These are phyloP conservation scores for Isoetes engelmannii DNA, from an alignment of 83 land plant species.

Conservation along the genomic window DNA sequence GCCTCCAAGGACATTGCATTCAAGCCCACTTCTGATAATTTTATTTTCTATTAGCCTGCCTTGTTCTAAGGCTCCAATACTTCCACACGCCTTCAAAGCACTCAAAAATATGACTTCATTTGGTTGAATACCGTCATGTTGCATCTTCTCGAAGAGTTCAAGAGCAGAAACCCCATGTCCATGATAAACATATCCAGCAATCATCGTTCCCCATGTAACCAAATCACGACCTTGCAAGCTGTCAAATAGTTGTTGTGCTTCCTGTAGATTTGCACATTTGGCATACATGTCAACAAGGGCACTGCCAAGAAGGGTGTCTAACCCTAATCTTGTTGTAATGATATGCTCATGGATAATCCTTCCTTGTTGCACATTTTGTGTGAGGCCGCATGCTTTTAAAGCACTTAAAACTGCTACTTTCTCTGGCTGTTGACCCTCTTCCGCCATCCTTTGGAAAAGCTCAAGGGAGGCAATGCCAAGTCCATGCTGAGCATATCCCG, in stretches of 20 bases:
- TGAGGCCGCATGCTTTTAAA: conserved; percentile 24
- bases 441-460: conserved; percentile 26
- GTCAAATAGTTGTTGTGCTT: not conserved
- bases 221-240: not conserved
- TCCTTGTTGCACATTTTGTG: conserved; percentile 4
- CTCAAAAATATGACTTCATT: not conserved
- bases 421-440: conserved; percentile 20
- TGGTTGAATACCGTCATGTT: not conserved
- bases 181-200: not conserved
- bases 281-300: conserved; percentile 17
- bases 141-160: conserved; percentile 2
- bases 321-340: conserved; percentile 3
- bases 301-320: conserved; percentile 3
- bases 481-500: conserved; percentile 8
- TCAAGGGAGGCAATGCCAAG: conserved; percentile 14
- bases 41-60: conserved; percentile 22
- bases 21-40: not conserved
- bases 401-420: conserved; percentile 23
- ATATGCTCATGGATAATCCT: conserved; percentile 11
- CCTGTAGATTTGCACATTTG: conserved; percentile 7
- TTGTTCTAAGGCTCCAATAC: not conserved
- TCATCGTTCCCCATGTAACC: not conserved
- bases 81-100: conserved; percentile 3
- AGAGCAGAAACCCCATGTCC: conserved; percentile 7
- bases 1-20: not conserved